Conservation (phyloP, 768 basidiomycete species). For the Heimioporus sp. region DNA sequence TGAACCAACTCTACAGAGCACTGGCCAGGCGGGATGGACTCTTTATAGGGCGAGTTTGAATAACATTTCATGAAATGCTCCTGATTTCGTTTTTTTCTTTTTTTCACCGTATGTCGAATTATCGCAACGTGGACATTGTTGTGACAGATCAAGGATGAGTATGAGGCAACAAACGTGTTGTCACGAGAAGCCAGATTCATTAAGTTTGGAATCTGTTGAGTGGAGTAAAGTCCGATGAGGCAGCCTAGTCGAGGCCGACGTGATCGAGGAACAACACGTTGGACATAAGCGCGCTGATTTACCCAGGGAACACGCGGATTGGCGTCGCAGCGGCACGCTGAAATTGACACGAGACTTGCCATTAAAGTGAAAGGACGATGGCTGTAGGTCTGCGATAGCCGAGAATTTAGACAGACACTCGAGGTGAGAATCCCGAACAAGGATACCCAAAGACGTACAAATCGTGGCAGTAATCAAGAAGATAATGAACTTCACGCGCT, state of each 20-base stretch:
- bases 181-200: slow-evolving; percentile 63
- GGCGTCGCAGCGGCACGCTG: slow-evolving; percentile 28
- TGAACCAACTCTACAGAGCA: slow-evolving; percentile 22
- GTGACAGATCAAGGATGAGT: slow-evolving; percentile 68
- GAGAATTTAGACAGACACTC: slow-evolving; percentile 15
- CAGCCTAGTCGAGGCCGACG: slow-evolving; percentile 52
- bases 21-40: slow-evolving; percentile 17
- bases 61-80: slow-evolving; percentile 43
- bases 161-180: slow-evolving; percentile 69
- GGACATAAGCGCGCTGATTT: slow-evolving; percentile 50
- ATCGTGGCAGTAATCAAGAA: slow-evolving; percentile 23
- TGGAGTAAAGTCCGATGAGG: slow-evolving; percentile 66
- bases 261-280: slow-evolving; percentile 72
- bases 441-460: slow-evolving; percentile 33
- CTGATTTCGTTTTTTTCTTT: slow-evolving; percentile 34
- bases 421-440: slow-evolving; percentile 28
- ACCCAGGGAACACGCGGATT: slow-evolving; percentile 37
- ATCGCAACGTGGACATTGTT: slow-evolving; percentile 74
- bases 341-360: slow-evolving; percentile 29
- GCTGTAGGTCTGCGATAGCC: slow-evolving; percentile 22
- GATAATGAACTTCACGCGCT: slow-evolving; percentile 28
- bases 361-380: slow-evolving; percentile 18
- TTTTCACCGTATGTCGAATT: slow-evolving; percentile 50
- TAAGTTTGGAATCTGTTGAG: slow-evolving; percentile 57
- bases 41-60: slow-evolving; percentile 55